Percentiles rank a stretch among this genome's conserved stretches.
Conservation (phyloP, 371 early-diverging fungal genomes). For the Coemansia sp. region DNA sequence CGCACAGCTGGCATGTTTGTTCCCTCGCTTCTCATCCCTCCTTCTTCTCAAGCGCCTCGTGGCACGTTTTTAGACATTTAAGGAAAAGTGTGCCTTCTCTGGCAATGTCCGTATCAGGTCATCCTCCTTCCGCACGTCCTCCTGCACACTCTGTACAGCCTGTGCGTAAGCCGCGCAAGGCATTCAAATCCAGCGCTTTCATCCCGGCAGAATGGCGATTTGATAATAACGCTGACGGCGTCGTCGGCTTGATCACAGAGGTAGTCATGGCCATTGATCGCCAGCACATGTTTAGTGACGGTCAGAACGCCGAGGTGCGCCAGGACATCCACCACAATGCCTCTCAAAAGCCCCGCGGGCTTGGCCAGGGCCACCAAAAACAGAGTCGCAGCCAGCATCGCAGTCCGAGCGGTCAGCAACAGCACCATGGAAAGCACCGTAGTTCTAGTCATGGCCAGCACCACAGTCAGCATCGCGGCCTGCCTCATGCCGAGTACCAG, state of each 20-base stretch:
- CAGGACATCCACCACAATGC: constrained; percentile 19
- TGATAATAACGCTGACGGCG: constrained; percentile 13
- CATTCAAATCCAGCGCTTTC: constrained; percentile 42
- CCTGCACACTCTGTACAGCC: not conserved
- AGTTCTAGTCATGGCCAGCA: not conserved
- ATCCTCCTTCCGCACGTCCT: not conserved
- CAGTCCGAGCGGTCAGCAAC: not conserved
- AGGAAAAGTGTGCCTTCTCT: not conserved
- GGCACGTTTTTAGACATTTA: not conserved
- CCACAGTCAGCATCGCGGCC: not conserved
- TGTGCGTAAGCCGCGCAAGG: constrained; percentile 12
- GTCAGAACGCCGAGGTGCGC: constrained; percentile 5
- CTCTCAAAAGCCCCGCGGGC: not conserved
- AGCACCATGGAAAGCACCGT: not conserved
- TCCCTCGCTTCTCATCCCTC: not conserved
- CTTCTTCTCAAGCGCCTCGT: not conserved
- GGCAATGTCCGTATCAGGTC: constrained; percentile 1
- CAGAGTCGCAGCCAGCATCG: not conserved
- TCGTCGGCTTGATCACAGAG: constrained; percentile 26
- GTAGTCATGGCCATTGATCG: constrained; percentile 34
- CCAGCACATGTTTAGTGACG: constrained; percentile 7
- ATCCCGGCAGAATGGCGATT: constrained; percentile 35
- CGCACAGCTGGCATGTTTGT: not conserved
- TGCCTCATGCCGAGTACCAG: not conserved
- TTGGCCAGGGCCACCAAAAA: not conserved